Evolutionary conservation across 371 early-diverging fungal species (phyloP), one percentile per base, ranked within the genome.

Genomic region (Lichtheimia ramosa): DNA sequence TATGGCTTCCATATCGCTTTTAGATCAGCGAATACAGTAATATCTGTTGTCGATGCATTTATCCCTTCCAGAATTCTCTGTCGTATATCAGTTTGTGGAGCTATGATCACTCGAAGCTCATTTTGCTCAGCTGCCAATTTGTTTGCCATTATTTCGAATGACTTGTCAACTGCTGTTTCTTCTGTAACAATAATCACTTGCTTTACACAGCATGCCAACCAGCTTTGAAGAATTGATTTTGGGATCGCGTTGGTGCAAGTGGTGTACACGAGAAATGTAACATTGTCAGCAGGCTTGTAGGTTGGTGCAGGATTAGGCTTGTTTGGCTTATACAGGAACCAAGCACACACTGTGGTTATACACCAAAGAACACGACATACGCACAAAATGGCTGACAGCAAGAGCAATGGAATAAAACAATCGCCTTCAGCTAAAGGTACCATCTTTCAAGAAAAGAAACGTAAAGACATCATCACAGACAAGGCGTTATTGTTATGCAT

Each of bases 361-460:
- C 78, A 88, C 86, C 86, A 86, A 28, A 88, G 73, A 73, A 83
- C 85, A 20, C 88, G 78, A 58, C 85, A 88, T 50, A 88, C 70
- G 3, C 88, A 86, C 6, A 88, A 70, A 54, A 86, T 80, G 2
- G 87, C 88, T 48, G 86, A 64, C 3, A 87, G 87, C 42, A 88
- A 59, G 56, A 84, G 86, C 56, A 88, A 74, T 25, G 88, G 86
- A 39, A 86, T 62, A 48, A 82, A 51, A 8, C 69, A 66, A 16
- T 61, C 46, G 63, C 83, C 83, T 34, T 81, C 80, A 24, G 88
- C 86, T 18, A 88, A 63, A 62, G 86, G 84, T 62, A 88, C 72
- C 88, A 87, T 87, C 8, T 10, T 39, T 3, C 27, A 34, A 34
- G 18, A 52, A 15, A 34, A 16, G 27, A 51, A 27, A 51, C 13